Conservation (phyloP, 176 grass and related monocot species). For the Rhynchospora pubera region DNA sequence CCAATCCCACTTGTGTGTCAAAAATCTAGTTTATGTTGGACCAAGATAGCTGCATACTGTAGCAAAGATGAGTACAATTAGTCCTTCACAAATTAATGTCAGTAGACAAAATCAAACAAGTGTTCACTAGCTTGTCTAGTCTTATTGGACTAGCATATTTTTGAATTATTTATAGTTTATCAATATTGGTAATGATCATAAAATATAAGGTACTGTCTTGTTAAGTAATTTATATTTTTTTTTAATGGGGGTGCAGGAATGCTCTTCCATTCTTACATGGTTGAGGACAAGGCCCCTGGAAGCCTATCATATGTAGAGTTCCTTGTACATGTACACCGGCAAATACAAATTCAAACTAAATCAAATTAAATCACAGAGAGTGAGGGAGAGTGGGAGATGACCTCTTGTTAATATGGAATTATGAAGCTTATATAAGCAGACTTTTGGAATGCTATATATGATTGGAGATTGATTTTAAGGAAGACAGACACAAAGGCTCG, state of each 20-base stretch:
- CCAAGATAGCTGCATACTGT: neutral
- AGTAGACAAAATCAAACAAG: neutral
- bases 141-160: neutral
- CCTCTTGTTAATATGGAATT: conserved; percentile 18
- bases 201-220: neutral
- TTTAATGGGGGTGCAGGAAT: conserved; percentile 40
- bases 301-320: conserved; percentile 78
- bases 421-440: conserved; percentile 13
- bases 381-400: neutral
- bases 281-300: conserved; percentile 68
- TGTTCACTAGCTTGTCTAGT: neutral
- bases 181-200: neutral
- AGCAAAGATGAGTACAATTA: neutral
- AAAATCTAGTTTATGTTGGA: neutral
- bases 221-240: neutral
- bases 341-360: conserved; percentile 71
- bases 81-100: neutral
- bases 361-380: conserved; percentile 23
- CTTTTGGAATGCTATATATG: conserved; percentile 21
- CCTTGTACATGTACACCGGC: conserved; percentile 81
- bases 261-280: conserved; percentile 60
- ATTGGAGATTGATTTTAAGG: conserved; percentile 3
- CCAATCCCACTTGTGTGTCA: neutral
- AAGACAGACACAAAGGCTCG: neutral
- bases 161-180: neutral